Conservation (phyloP, 1,284 basidiomycete species). For the Fomes fomentarius region DNA sequence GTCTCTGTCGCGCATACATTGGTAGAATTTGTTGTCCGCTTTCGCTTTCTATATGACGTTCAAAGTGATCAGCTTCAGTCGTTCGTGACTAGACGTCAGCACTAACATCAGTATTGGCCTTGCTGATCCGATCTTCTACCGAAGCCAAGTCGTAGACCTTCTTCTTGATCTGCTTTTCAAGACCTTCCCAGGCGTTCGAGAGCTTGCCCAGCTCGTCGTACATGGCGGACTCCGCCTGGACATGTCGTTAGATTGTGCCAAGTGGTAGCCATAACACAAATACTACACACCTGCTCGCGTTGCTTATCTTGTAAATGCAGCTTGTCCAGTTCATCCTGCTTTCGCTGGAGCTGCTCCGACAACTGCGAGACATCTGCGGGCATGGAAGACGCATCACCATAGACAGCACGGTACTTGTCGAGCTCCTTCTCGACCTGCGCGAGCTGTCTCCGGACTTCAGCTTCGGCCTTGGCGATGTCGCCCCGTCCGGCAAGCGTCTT, state of each 20-base stretch:
- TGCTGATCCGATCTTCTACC: slow-evolving; percentile 78
- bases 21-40: slow-evolving; percentile 94
- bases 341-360: slow-evolving; percentile 57
- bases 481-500: slow-evolving; percentile 51
- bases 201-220: slow-evolving; percentile 89
- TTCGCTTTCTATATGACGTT: slow-evolving; percentile 72
- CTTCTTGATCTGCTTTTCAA: slow-evolving; percentile 82
- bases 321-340: slow-evolving; percentile 63
- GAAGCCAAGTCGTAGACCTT: slow-evolving; percentile 84
- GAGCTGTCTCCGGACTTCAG: slow-evolving; percentile 56
- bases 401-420: slow-evolving; percentile 61
- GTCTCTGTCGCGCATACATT: slow-evolving; percentile 90
- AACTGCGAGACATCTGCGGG: slow-evolving; percentile 56
- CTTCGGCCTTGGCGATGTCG: slow-evolving; percentile 54
- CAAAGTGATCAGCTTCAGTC: background rate
- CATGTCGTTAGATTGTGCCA: background rate
- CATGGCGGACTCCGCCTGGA: slow-evolving; percentile 73
- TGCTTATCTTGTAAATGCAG: slow-evolving; percentile 61
- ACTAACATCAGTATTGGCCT: slow-evolving; percentile 65
- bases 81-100: background rate
- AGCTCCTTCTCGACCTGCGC: slow-evolving; percentile 51
- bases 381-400: slow-evolving; percentile 57
- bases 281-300: slow-evolving; percentile 49
- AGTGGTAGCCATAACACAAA: background rate
- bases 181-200: slow-evolving; percentile 85